Conservation (phyloP, 2,329 filamentous ascomycete species). For the Juglanconis oblonga region DNA sequence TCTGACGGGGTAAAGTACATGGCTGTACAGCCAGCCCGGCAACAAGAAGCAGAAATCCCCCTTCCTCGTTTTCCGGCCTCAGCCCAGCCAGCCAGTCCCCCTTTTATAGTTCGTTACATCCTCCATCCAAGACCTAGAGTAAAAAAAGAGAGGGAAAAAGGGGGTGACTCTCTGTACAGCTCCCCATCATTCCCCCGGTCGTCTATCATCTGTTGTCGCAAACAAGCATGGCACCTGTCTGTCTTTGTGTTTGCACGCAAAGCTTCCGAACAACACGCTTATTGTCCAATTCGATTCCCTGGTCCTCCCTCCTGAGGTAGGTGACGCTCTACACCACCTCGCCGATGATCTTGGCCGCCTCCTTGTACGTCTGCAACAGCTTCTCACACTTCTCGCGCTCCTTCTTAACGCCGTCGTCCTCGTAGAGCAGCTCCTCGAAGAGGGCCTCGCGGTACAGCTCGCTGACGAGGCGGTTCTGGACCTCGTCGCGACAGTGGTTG, state of each 20-base stretch:
- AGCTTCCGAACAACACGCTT: neutral
- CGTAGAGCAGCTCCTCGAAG: conserved; percentile 91
- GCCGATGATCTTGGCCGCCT: conserved; percentile 96
- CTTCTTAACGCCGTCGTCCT: conserved; percentile 95
- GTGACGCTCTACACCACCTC: conserved; percentile 70
- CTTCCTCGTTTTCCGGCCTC: neutral
- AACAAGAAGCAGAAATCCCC: neutral
- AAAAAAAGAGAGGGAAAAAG: neutral
- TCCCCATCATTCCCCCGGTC: conserved; percentile 5
- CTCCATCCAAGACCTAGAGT: conserved; percentile 1
- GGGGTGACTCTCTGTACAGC: neutral
- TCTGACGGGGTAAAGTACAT: conserved; percentile 15
- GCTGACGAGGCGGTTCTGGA: conserved; percentile 94
- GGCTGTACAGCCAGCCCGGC: conserved; percentile 1
- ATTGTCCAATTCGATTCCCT: neutral
- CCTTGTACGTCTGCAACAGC: conserved; percentile 89
- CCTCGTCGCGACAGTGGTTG: conserved; percentile 96
- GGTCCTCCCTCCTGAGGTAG: neutral
- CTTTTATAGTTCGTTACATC: neutral
- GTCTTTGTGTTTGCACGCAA: neutral
- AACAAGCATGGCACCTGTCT: neutral
- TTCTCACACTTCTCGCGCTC: conserved; percentile 99
- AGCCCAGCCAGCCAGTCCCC: neutral
- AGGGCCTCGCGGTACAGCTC: conserved; percentile 90
- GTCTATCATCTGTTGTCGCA: conserved; percentile 12